Evolutionary conservation across 1,284 basidiomycete species (phyloP).

Genomic region (Heliocybe sulcata): DNA sequence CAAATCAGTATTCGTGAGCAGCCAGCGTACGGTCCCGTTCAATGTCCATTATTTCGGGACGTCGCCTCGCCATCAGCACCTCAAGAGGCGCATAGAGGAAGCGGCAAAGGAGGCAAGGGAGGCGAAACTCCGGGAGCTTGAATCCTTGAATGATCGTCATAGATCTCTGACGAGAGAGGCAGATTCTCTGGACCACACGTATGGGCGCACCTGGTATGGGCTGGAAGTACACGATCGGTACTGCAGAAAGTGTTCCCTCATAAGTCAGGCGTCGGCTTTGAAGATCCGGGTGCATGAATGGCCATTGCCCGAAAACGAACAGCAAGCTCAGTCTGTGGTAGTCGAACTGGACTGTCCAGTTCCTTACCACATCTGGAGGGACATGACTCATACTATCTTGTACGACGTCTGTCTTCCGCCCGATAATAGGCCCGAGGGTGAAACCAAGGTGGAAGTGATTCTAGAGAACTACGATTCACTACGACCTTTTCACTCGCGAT

Average conservation of each 20-base stretch:
- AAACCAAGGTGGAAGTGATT: neutral
- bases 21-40: neutral
- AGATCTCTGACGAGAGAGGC: neutral
- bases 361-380: neutral
- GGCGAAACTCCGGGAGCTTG: neutral
- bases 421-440: neutral
- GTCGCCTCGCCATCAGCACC: neutral
- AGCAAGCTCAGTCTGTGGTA: neutral
- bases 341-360: neutral
- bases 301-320: constrained; percentile 1
- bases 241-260: constrained; percentile 1
- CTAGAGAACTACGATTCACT: neutral
- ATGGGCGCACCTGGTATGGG: neutral
- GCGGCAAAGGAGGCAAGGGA: neutral
- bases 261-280: neutral
- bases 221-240: neutral
- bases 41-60: neutral
- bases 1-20: neutral
- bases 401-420: neutral
- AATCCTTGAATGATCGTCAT: neutral
- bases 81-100: neutral
- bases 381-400: neutral
- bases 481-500: neutral
- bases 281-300: neutral
- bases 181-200: neutral